Evolutionary conservation across 352 stramenopile species (phyloP), one percentile per base, ranked within the genome.

Genomic region (Thalassiosira mediterranea): DNA sequence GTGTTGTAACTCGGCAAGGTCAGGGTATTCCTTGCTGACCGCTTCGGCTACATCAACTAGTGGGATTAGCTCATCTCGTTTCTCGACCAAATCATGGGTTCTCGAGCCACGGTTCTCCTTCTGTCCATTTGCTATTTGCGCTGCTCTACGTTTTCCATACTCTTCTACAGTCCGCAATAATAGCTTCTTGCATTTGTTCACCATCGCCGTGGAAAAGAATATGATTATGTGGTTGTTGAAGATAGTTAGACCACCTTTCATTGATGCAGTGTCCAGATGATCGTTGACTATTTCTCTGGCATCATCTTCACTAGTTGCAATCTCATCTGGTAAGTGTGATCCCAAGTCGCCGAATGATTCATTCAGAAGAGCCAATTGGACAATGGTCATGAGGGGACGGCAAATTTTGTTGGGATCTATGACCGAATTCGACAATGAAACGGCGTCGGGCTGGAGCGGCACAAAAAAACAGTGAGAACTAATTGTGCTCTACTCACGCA

Each of bases 171-270:
- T 19, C 42, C 56, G 1, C 5, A 29, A 21, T 32, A 81, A 37
- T 3, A 81, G 37, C 23, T 52, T 56, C 44, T 54, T 64, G 26
- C 31, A 42, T 44, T 66, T 28, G 11, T 67, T 28, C 7, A 53
- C 29, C 65, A 77, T 78, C 10, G 31, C 19, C 11, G 31, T 23
- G 28, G 46, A 57, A 51, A 81, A 78, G 47, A 78, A 81, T n/a
- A 76, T 59, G 21, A 31, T 65, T 8, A 73, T 64, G 15, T 59
- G 44, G 7, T 21, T 11, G 34, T 67, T 58, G 53, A 73, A 32
- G 4, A 77, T 4, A 15, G 34, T 25, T 19, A 48, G 25, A 10
- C 72, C 72, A 32, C 51, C 31, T n/a, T 52, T 25, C 25, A 42
- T 42, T 46, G 23, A 46, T 21, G 61, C 56, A 29, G 15, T 26